A percentile compares a stretch with the other conserved stretches of the same genome.
Conservation (phyloP, 768 basidiomycete genomes). For the Leucocoprinus sp. region DNA sequence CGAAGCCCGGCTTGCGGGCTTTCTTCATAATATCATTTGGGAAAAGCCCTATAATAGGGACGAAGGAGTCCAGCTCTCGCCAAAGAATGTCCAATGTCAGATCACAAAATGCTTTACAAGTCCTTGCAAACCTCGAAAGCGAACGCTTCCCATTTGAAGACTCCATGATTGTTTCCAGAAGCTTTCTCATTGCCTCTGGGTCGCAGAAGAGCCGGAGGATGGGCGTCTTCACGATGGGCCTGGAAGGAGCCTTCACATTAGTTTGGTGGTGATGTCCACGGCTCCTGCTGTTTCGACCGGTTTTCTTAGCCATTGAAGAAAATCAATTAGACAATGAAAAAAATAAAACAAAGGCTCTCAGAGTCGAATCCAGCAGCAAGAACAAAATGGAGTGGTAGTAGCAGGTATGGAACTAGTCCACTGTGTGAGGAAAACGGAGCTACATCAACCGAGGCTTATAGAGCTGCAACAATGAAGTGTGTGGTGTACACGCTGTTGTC, state of each 20-base stretch:
- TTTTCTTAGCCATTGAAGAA: constrained; percentile 7
- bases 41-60: constrained; percentile 66
- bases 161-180: constrained; percentile 40
- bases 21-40: constrained; percentile 61
- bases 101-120: constrained; percentile 66
- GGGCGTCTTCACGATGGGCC: constrained; percentile 39
- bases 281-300: constrained; percentile 8
- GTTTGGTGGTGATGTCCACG: constrained; percentile 2
- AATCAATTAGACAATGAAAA: neutral
- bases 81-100: constrained; percentile 67
- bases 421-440: constrained; percentile 2
- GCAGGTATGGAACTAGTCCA: constrained; percentile 7
- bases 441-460: constrained; percentile 1
- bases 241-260: constrained; percentile 21
- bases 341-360: neutral
- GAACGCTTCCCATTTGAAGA: constrained; percentile 58
- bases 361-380: neutral
- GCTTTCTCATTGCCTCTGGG: constrained; percentile 44
- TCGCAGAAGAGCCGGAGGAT: constrained; percentile 57
- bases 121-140: constrained; percentile 64
- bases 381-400: neutral
- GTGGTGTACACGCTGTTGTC: constrained; percentile 10
- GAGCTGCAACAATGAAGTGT: constrained; percentile 8
- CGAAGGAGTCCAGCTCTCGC: constrained; percentile 70
- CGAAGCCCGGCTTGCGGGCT: constrained; percentile 63